These are phyloP conservation scores for Saksenaea vasiformis DNA, from an alignment of 371 early-diverging fungal genomes.

Conservation along the genomic window DNA sequence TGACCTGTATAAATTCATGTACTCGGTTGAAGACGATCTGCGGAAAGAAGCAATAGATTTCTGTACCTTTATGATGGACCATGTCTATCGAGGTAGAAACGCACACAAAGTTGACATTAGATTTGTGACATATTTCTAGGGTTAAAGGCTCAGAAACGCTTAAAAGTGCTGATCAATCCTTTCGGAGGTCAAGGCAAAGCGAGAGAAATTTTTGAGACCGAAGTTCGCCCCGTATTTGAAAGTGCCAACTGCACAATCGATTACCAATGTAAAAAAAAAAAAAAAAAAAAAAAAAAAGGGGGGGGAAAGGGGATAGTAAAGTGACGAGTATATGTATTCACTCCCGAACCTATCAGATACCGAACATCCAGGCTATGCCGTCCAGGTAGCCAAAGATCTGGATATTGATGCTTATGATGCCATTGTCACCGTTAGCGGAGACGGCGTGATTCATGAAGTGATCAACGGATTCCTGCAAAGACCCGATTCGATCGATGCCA, in stretches of 20 bases:
- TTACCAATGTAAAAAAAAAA: conserved; percentile 56
- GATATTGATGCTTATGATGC: conserved; percentile 60
- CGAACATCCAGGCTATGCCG: conserved; percentile 63
- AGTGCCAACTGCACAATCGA: conserved; percentile 63
- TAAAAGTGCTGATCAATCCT: conserved; percentile 73
- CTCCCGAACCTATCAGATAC: conserved; percentile 50
- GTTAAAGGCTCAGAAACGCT: conserved; percentile 34
- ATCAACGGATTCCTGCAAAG: conserved; percentile 75
- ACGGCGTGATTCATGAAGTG: conserved; percentile 81
- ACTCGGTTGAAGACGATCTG: conserved; percentile 25
- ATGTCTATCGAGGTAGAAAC: conserved; percentile 35
- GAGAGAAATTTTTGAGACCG: conserved; percentile 52
- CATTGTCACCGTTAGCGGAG: conserved; percentile 74
- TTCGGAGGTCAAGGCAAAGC: conserved; percentile 76
- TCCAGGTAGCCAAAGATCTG: conserved; percentile 61
- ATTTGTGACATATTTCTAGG: conserved; percentile 14
- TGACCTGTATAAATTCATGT: conserved; percentile 36
- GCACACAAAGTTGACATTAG: background rate
- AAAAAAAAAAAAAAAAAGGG: conserved; percentile 13
- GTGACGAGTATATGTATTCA: no score
- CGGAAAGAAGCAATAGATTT: conserved; percentile 29
- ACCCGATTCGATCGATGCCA: conserved; percentile 56
- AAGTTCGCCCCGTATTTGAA: conserved; percentile 66
- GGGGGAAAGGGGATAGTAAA: no score
- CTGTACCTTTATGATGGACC: conserved; percentile 23